Conservation (phyloP, 1,284 basidiomycete species). For the Abortiporus biennis region DNA sequence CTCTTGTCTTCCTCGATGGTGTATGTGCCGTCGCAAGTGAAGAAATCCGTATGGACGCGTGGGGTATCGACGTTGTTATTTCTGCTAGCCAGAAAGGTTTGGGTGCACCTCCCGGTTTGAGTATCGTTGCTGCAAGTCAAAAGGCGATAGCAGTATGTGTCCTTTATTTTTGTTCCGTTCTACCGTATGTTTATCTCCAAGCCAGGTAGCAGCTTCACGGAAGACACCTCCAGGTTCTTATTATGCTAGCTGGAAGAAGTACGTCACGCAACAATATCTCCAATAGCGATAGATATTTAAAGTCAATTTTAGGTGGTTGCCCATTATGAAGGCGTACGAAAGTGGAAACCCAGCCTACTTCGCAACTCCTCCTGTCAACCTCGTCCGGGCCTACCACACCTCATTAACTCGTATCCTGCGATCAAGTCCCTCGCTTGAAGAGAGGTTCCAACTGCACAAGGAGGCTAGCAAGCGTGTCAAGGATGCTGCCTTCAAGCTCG, state of each 20-base stretch:
- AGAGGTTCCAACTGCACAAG: constrained; percentile 78
- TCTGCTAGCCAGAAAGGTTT: constrained; percentile 95
- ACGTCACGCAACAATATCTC: constrained; percentile 12
- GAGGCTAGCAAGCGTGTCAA: constrained; percentile 74
- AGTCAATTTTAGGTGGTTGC: constrained; percentile 68
- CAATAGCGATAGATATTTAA: background rate
- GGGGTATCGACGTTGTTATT: constrained; percentile 89
- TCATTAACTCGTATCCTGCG: constrained; percentile 74
- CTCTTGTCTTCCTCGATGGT: constrained; percentile 83
- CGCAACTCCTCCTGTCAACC: constrained; percentile 93
- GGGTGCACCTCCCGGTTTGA: constrained; percentile 91
- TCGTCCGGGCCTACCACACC: constrained; percentile 86
- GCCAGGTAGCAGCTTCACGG: constrained; percentile 62
- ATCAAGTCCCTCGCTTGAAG: constrained; percentile 58
- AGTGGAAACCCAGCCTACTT: constrained; percentile 75
- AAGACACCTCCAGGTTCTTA: constrained; percentile 72
- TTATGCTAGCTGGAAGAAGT: constrained; percentile 89
- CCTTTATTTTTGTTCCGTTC: constrained; percentile 1
- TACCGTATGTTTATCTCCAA: background rate
- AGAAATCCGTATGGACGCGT: constrained; percentile 92
- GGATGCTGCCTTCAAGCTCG: constrained; percentile 61
- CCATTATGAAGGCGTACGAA: constrained; percentile 91
- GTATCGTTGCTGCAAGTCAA: constrained; percentile 79
- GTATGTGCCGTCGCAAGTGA: constrained; percentile 97
- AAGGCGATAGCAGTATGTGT: constrained; percentile 63